phyloP scores from a whole-genome alignment of 2,329 filamentous ascomycete species.

The Talaromyces sp. region DNA sequence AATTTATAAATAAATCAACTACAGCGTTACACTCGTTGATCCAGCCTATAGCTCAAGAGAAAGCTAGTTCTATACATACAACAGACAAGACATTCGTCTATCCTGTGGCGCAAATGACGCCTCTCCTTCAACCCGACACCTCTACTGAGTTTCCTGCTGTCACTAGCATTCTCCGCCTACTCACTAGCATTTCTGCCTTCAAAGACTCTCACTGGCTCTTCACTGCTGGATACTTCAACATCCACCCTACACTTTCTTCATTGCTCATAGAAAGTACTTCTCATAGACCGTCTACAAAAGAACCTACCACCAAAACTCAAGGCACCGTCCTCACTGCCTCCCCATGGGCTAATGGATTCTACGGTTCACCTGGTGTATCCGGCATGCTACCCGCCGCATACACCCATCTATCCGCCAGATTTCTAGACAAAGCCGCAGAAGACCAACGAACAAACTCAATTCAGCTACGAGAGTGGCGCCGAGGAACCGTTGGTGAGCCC shows the following conservation, averaged over 20 bases:
- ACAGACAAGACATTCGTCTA: conserved; percentile 71
- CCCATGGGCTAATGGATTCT: conserved; percentile 94
- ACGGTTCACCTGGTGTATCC: conserved; percentile 78
- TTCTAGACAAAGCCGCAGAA: conserved; percentile 63
- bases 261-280: conserved; percentile 70
- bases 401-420: conserved; percentile 78
- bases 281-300: conserved; percentile 24
- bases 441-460: conserved; percentile 59
- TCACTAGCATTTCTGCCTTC: conserved; percentile 61
- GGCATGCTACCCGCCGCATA: conserved; percentile 90
- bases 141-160: conserved; percentile 88
- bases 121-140: conserved; percentile 71
- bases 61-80: conserved; percentile 31
- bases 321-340: conserved; percentile 90
- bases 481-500: conserved; percentile 73
- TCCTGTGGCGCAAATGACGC: conserved; percentile 81
- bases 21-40: conserved; percentile 65
- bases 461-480: conserved; percentile 79
- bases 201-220: conserved; percentile 82
- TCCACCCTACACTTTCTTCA: conserved; percentile 75
- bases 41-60: conserved; percentile 42
- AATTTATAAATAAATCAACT: conserved; percentile 69
- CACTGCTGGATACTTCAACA: conserved; percentile 98
- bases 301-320: conserved; percentile 36
- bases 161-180: conserved; percentile 66